Base-by-base conservation (phyloP, 768 basidiomycete species). In the Suillus decipiens region DNA sequence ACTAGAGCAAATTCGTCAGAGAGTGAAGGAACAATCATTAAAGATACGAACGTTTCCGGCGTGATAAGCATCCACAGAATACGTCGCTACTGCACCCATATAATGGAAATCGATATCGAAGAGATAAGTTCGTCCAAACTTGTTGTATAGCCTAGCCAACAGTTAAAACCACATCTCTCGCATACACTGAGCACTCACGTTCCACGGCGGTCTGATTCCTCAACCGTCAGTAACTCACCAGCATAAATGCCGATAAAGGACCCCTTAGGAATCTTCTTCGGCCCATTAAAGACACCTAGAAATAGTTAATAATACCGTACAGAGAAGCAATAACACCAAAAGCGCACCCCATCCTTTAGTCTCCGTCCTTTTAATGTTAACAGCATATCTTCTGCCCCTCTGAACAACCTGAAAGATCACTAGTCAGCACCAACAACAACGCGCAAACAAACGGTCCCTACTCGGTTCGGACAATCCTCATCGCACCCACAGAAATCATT, bases 61-160 rank as follows among this genome's bases (percentile, higher is more conserved):
- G 74, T 96, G 93, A 72, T 89, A 96, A 5, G 95, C 95, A 76
- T 96, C 95, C 2, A 96, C 87, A 15, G 81, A 80, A 65, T 87
- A 92, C 67, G 75, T 39, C 17, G 75, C 72, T 1, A 74, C 72
- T 43, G 76, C 33, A 47, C 77, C 80, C 42, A 95, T 76, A 69
- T 92, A 81, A 67, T 85, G 87, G 68, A 89, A 92, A 69, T 96
- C 95, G 36, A 93, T 67, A 66, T 94, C 86, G 67, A 95, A 92
- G 11, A 96, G 80, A 67, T 95, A 95, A 1, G 89, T 95, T 51
- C 87, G 77, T 57, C 86, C 93, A 67, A 83, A 86, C 66, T 81
- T 78, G 72, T 93, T 86, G 66, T 94, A 95, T n/a, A 82, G 77
- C 45, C 92, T 93, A 65, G 33, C 48, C 59, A 22, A 39, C 2